Conservation (phyloP, 352 stramenopile species). For the Phytophthora pinifolia region DNA sequence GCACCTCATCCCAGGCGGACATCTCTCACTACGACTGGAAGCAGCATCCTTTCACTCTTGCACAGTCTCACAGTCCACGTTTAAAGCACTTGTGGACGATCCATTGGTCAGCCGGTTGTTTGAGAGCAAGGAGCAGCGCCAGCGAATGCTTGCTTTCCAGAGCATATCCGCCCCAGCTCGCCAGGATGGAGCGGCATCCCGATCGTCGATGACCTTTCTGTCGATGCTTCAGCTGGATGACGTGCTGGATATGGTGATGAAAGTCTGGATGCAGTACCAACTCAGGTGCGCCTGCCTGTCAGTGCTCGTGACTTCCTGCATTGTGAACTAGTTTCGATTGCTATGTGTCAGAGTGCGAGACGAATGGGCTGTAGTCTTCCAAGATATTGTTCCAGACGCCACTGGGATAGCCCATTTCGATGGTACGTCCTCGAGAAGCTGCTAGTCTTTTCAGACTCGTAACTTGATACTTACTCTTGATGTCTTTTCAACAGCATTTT, state of each 20-base stretch:
- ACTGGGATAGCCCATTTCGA: constrained; percentile 62
- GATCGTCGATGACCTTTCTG: constrained; percentile 9
- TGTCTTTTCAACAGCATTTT: constrained; percentile 39
- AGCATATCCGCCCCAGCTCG: constrained; percentile 15
- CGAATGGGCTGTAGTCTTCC: constrained; percentile 65
- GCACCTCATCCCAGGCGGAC: constrained; percentile 41
- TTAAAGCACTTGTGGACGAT: constrained; percentile 52
- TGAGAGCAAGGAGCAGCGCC: constrained; percentile 47
- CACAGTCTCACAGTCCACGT: constrained; percentile 36
- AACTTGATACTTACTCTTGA: background rate
- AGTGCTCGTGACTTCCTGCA: background rate
- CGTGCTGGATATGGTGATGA: constrained; percentile 70
- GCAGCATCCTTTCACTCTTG: constrained; percentile 50
- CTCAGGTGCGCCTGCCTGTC: constrained; percentile 32
- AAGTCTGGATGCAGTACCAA: constrained; percentile 69
- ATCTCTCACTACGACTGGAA: constrained; percentile 45
- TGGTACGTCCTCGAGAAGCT: constrained; percentile 26
- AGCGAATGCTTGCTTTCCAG: constrained; percentile 39
- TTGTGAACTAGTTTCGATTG: background rate
- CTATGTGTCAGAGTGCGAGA: constrained; percentile 41
- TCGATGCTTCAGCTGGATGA: constrained; percentile 61
- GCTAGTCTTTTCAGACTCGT: too few species aligned
- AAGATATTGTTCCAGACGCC: constrained; percentile 57
- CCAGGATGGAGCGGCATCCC: constrained; percentile 9
- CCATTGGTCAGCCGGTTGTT: constrained; percentile 46